Evolutionary conservation across 2,329 filamentous ascomycete species (phyloP).

Genomic region (Didymella arachidicola): DNA sequence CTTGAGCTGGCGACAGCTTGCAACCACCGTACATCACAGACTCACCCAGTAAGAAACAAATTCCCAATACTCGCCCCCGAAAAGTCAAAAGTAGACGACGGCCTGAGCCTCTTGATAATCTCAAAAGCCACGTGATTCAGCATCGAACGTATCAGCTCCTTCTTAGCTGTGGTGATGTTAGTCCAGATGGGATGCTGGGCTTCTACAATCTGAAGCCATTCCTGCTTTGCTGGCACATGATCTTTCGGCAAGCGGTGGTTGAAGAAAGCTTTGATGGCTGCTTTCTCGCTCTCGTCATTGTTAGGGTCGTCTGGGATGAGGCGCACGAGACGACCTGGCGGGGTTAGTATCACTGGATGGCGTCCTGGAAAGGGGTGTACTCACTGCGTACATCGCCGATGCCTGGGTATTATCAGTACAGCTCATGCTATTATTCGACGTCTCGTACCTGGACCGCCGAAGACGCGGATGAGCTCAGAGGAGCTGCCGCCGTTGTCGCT

Average conservation of each 20-base stretch:
- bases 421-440: background rate
- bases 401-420: conserved; percentile 41
- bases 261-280: conserved; percentile 82
- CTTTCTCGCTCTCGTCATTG: conserved; percentile 62
- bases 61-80: conserved; percentile 61
- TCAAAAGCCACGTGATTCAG: conserved; percentile 60
- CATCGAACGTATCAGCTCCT: conserved; percentile 61
- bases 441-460: conserved; percentile 82
- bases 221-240: conserved; percentile 67
- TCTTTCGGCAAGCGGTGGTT: conserved; percentile 80
- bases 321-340: conserved; percentile 80
- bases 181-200: conserved; percentile 79
- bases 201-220: conserved; percentile 92
- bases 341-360: conserved; percentile 4
- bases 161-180: conserved; percentile 59
- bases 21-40: background rate
- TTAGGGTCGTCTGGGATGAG: conserved; percentile 74
- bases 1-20: background rate
- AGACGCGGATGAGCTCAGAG: conserved; percentile 90
- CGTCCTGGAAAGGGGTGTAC: conserved; percentile 34
- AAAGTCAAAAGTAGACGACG: conserved; percentile 59
- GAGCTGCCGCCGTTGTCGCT: conserved; percentile 96
- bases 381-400: conserved; percentile 78
- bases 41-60: conserved; percentile 60
- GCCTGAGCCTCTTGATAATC: conserved; percentile 57